Percentiles rank a stretch among this genome's conserved stretches.
Evolutionary conservation across 495 filamentous ascomycete species (phyloP).

Genomic region (Aspergillus sclerotiicarbonarius): DNA sequence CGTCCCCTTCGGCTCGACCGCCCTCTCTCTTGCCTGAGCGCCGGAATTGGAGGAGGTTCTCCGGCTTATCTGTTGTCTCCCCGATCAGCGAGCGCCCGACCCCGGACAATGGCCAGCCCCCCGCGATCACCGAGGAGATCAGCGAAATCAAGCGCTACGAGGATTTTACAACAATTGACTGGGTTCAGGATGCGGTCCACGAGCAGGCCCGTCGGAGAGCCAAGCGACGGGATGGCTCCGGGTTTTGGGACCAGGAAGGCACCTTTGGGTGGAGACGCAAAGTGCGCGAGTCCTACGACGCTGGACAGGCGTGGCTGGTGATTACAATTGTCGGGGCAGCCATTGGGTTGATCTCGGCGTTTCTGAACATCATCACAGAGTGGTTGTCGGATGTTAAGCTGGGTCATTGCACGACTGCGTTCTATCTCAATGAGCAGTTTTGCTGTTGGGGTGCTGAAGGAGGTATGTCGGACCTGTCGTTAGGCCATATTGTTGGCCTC

Average conservation of each 20-base stretch:
- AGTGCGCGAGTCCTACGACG: slow-evolving; percentile 86
- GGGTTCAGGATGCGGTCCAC: slow-evolving; percentile 95
- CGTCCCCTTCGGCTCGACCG: slow-evolving; percentile 55
- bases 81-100: slow-evolving; percentile 51
- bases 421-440: slow-evolving; percentile 97
- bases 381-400: slow-evolving; percentile 96
- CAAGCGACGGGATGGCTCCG: slow-evolving; percentile 66
- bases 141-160: slow-evolving; percentile 98
- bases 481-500: not conserved
- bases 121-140: slow-evolving; percentile 88
- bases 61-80: slow-evolving; percentile 65
- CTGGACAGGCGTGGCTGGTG: slow-evolving; percentile 97
- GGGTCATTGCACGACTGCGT: slow-evolving; percentile 89
- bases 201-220: slow-evolving; percentile 81
- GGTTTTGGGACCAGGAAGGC: slow-evolving; percentile 72
- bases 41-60: slow-evolving; percentile 66
- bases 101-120: slow-evolving; percentile 39
- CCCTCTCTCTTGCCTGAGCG: slow-evolving; percentile 54
- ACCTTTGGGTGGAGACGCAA: slow-evolving; percentile 77
- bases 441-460: slow-evolving; percentile 97
- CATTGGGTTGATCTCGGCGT: slow-evolving; percentile 89
- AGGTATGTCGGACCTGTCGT: slow-evolving; percentile 46
- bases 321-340: slow-evolving; percentile 89
- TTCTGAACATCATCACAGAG: slow-evolving; percentile 94
- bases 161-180: slow-evolving; percentile 97